Evolutionary conservation across 441 rosid species (phyloP).

Genomic region (Geranium incanum): DNA sequence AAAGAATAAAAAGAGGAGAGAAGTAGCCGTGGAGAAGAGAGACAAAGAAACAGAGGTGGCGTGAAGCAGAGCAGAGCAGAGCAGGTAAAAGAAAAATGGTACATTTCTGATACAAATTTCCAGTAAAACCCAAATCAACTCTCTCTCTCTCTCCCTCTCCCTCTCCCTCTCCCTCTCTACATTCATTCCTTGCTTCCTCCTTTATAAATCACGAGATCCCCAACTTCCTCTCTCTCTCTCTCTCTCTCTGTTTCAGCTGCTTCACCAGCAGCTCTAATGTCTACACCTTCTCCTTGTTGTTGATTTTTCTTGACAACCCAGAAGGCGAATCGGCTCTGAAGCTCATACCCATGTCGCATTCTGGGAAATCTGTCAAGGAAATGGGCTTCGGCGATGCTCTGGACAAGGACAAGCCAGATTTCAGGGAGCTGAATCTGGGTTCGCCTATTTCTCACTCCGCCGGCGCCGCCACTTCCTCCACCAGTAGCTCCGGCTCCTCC

Average conservation of each 20-base stretch:
- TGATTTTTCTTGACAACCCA: background rate
- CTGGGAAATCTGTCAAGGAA: slow-evolving; percentile 33
- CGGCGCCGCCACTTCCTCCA: slow-evolving; percentile 37
- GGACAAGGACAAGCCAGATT: slow-evolving; percentile 73
- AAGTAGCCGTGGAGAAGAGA: background rate
- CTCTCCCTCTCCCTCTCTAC: slow-evolving; percentile 16
- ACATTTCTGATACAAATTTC: background rate
- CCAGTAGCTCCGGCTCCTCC: slow-evolving; percentile 66
- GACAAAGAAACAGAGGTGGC: background rate
- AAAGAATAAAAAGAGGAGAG: background rate
- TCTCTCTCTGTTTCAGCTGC: background rate
- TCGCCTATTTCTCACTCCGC: slow-evolving; percentile 84
- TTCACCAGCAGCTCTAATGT: background rate
- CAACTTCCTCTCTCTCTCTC: slow-evolving; percentile 12
- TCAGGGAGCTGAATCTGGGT: slow-evolving; percentile 88
- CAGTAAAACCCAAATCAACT: background rate
- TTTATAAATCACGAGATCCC: slow-evolving; percentile 6
- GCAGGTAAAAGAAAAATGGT: background rate
- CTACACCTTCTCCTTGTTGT: background rate
- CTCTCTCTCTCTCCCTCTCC: slow-evolving; percentile 13
- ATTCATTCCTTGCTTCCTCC: slow-evolving; percentile 18
- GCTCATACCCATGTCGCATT: slow-evolving; percentile 35
- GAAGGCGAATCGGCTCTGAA: background rate
- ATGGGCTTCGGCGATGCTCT: slow-evolving; percentile 37
- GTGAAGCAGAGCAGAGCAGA: slow-evolving; percentile 18